Conservation (phyloP, 164 flowering plant genomes). For the Nymphaea colorata region DNA sequence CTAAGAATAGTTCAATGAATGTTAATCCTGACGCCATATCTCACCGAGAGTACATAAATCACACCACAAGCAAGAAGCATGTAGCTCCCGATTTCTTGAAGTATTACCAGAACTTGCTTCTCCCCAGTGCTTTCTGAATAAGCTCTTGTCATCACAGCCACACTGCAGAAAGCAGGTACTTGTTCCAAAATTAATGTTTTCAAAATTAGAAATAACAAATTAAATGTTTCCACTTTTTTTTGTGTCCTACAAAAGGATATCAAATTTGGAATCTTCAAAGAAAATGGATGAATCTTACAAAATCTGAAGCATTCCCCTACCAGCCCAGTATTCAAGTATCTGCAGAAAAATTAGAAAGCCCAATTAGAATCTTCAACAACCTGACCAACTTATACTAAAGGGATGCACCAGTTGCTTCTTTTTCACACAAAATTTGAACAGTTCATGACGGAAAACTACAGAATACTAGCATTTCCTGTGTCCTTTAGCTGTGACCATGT, state of each 20-base stretch:
- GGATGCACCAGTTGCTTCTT: neutral
- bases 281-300: constrained; percentile 46
- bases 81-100: constrained; percentile 80
- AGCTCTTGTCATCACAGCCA: constrained; percentile 98
- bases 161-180: constrained; percentile 29
- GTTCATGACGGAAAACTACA: too few species aligned
- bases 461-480: too few species aligned
- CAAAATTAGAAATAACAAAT: neutral
- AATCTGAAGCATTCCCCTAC: constrained; percentile 97
- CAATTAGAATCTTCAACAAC: neutral
- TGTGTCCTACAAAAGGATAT: too few species aligned
- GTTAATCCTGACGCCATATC: constrained; percentile 2
- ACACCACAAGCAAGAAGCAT: constrained; percentile 81
- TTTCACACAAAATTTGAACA: too few species aligned
- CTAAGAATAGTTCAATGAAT: neutral
- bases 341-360: constrained; percentile 22
- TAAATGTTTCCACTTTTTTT: too few species aligned
- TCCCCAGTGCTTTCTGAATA: constrained; percentile 40
- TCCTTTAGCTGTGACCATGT: too few species aligned
- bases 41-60: constrained; percentile 54
- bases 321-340: constrained; percentile 88
- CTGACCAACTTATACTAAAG: neutral
- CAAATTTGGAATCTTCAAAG: neutral
- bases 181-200: neutral
- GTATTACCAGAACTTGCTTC: constrained; percentile 38